Conservation (phyloP, 139 green algal genomes). For the Chlamydomonas sphaeroides region DNA sequence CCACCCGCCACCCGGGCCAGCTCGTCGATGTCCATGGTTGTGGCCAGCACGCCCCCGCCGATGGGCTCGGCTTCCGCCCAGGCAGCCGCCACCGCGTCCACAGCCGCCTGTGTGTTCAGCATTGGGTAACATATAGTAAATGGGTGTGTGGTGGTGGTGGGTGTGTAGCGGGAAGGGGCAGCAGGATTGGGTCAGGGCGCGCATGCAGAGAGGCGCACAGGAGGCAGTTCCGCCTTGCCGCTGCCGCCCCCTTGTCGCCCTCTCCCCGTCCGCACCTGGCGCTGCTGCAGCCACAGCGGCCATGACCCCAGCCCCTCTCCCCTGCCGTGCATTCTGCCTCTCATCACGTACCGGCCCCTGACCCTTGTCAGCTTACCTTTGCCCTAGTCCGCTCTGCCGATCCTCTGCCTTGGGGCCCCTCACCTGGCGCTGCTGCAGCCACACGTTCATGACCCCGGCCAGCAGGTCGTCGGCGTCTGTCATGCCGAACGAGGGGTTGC, state of each 20-base stretch:
- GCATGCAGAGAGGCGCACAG: no score
- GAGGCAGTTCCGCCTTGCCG: no score
- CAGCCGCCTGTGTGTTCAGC: no score
- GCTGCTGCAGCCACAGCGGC: not conserved
- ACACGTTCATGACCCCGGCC: slow-evolving; percentile 13
- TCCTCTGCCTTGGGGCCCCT: not conserved
- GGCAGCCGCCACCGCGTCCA: not conserved
- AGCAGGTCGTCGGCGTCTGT: slow-evolving; percentile 1
- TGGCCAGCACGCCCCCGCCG: slow-evolving; percentile 23
- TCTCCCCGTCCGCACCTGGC: no score
- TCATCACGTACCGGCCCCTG: not conserved
- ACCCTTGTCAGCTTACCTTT: no score
- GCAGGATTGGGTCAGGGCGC: no score
- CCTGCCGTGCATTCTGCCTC: not conserved
- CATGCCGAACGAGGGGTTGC: slow-evolving; percentile 23
- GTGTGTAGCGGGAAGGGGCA: no score
- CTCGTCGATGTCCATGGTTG: slow-evolving; percentile 17
- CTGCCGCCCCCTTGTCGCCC: no score
- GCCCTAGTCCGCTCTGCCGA: no score
- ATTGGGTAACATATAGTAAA: no score
- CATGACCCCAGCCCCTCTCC: no score
- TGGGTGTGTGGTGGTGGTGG: no score
- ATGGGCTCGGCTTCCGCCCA: slow-evolving; percentile 4
- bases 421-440: slow-evolving; percentile 25
- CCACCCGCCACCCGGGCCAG: slow-evolving; percentile 19